A percentile compares a stretch with the other conserved stretches of the same genome.
phyloP scores from a whole-genome alignment of 345 rosid species.

The Sonneratia alba region DNA sequence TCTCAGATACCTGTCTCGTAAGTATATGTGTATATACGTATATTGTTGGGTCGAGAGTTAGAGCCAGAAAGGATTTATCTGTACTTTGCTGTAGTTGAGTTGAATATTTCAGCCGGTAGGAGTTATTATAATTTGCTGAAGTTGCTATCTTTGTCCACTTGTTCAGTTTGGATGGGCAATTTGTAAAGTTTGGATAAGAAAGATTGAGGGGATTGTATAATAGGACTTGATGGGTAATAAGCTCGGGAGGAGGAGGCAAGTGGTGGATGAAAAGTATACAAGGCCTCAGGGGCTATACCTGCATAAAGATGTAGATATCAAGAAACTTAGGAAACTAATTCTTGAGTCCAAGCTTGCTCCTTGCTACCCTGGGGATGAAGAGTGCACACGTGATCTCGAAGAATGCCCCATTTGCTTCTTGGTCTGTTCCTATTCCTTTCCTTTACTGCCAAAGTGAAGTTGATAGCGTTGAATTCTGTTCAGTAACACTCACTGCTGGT shows the following conservation, averaged over 20 bases:
- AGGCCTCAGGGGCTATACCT: slow-evolving; percentile 85
- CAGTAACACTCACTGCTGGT: background rate
- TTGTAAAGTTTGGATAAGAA: background rate
- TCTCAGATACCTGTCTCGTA: slow-evolving; percentile 1
- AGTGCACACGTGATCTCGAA: slow-evolving; percentile 64
- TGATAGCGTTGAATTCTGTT: background rate
- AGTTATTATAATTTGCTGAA: background rate
- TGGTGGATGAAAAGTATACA: slow-evolving; percentile 83
- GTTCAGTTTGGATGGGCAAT: background rate
- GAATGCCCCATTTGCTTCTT: slow-evolving; percentile 97
- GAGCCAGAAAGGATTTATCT: background rate
- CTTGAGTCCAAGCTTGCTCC: slow-evolving; percentile 96
- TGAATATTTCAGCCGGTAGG: too few relatives aligned
- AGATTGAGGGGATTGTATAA: background rate
- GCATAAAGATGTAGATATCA: slow-evolving; percentile 86
- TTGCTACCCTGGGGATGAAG: slow-evolving; percentile 93
- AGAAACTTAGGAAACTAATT: slow-evolving; percentile 90
- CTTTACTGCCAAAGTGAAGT: background rate
- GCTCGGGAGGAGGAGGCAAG: slow-evolving; percentile 78
- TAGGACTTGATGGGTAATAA: slow-evolving; percentile 76
- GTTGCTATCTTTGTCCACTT: background rate
- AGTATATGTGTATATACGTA: too few relatives aligned
- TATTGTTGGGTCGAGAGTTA: background rate
- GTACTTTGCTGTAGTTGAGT: too few relatives aligned
- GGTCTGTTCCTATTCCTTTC: slow-evolving; percentile 37